A percentile compares a stretch with the other conserved stretches of the same genome.
Conservation (phyloP, 2,329 filamentous ascomycete genomes). For the Colletotrichum melonis region DNA sequence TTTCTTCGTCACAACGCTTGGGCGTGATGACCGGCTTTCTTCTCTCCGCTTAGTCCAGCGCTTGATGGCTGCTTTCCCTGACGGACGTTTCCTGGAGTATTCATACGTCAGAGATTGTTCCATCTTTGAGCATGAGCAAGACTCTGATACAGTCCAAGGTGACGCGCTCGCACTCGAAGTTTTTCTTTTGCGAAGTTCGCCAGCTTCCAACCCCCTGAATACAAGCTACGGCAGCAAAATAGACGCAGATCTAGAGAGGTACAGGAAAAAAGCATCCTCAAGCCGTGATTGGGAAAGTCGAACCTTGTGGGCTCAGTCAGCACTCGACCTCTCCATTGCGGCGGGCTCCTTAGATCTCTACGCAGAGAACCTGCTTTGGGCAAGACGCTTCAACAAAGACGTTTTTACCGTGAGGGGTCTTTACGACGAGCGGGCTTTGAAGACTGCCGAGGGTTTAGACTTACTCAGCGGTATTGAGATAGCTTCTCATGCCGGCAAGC, state of each 20-base stretch:
- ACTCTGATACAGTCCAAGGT: not conserved
- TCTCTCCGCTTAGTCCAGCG: conserved; percentile 4
- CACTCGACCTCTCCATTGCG: conserved; percentile 43
- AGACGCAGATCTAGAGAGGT: conserved; percentile 27
- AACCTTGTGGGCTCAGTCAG: conserved; percentile 41
- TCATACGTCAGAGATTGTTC: not conserved
- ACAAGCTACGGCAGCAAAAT: not conserved
- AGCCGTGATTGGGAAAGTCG: conserved; percentile 38
- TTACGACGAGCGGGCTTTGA: conserved; percentile 29
- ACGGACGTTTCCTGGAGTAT: not conserved
- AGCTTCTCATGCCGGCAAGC: not conserved
- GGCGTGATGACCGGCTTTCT: not conserved
- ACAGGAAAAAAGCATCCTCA: conserved; percentile 39
- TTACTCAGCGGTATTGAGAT: conserved; percentile 2
- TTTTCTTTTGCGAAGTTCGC: not conserved
- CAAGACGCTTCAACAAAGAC: conserved; percentile 46
- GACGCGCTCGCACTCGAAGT: not conserved
- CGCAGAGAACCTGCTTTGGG: conserved; percentile 42
- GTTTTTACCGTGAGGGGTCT: conserved; percentile 29
- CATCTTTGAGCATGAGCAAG: not conserved
- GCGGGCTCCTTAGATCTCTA: conserved; percentile 39
- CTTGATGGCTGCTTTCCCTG: not conserved
- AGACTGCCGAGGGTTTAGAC: not conserved
- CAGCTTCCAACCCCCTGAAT: too few species aligned
- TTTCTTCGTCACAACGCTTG: not conserved